Evolutionary conservation across 2,329 filamentous ascomycete genomes (phyloP).

Genomic region (Neonectria sp.): DNA sequence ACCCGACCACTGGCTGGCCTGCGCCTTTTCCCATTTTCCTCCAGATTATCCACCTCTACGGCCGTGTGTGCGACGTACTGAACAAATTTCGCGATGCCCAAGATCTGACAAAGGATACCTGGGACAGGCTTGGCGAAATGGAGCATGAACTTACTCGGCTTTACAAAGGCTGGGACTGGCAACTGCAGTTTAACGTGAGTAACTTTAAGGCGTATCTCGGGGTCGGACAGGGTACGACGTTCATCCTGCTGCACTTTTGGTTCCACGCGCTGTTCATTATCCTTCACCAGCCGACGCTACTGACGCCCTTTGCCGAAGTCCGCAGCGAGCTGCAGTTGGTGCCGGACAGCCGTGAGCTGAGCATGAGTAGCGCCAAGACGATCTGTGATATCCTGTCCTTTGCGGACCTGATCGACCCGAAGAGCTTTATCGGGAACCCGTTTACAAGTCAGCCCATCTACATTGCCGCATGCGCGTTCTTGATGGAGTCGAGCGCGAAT

Average conservation of each 20-base stretch:
- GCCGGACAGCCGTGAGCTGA: conserved; percentile 84
- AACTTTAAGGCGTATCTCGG: conserved; percentile 91
- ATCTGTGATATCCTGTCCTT: conserved; percentile 92
- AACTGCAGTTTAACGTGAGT: conserved; percentile 85
- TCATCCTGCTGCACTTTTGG: conserved; percentile 90
- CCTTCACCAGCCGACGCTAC: conserved; percentile 85
- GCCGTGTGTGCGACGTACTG: conserved; percentile 85
- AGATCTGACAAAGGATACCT: conserved; percentile 82
- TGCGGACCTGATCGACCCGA: conserved; percentile 87
- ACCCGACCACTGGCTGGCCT: conserved; percentile 77
- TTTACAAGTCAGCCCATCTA: conserved; percentile 94
- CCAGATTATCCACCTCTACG: conserved; percentile 88
- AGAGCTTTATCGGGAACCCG: conserved; percentile 88
- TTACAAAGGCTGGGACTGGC: conserved; percentile 81
- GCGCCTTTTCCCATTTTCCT: conserved; percentile 85
- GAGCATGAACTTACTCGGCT: conserved; percentile 82
- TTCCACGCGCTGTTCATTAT: conserved; percentile 90
- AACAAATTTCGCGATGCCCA: conserved; percentile 84
- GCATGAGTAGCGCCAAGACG: conserved; percentile 92
- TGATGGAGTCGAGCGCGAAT: conserved; percentile 84
- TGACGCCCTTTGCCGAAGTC: conserved; percentile 79
- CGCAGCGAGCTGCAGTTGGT: conserved; percentile 78
- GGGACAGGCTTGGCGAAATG: conserved; percentile 81
- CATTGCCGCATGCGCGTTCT: conserved; percentile 89
- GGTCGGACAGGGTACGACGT: conserved; percentile 86